Percentiles rank a stretch among this genome's conserved stretches.
Conservation (phyloP, 78 protist species). For the Dictyostelium capitatum region DNA sequence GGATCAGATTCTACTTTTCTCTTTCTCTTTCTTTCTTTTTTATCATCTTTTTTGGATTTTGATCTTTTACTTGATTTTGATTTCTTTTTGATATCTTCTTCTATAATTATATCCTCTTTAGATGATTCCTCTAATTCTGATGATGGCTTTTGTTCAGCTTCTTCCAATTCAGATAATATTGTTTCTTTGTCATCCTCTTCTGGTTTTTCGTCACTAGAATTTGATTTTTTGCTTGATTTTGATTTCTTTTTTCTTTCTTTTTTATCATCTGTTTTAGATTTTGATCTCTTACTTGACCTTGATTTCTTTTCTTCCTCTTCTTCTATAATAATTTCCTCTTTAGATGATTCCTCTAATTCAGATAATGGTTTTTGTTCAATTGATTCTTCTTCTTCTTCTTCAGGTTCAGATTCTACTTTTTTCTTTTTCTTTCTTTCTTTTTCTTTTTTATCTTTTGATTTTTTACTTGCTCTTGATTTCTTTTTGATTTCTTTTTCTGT, state of each 20-base stretch:
- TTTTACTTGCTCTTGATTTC: neutral
- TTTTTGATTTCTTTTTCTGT: neutral
- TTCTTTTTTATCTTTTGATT: too few species aligned
- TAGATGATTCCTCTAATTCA: neutral
- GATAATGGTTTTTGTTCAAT: too few species aligned
- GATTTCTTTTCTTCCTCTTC: neutral
- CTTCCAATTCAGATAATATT: neutral
- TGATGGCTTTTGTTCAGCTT: too few species aligned
- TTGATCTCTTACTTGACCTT: too few species aligned
- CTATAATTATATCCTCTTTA: neutral
- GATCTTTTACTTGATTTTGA: neutral
- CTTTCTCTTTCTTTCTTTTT: neutral
- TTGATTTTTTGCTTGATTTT: neutral
- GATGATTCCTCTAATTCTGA: neutral
- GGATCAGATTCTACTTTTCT: too few species aligned
- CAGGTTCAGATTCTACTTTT: too few species aligned
- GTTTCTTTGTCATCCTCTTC: neutral
- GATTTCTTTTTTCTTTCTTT: neutral
- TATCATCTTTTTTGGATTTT: neutral
- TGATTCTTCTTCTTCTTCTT: too few species aligned
- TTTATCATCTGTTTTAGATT: too few species aligned
- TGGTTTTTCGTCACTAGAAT: neutral
- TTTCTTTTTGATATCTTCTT: neutral
- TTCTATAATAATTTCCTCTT: neutral
- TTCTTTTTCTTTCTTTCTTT: too few species aligned